Evolutionary conservation across 345 rosid species (phyloP).

Genomic region (Eucalyptus coolabah): DNA sequence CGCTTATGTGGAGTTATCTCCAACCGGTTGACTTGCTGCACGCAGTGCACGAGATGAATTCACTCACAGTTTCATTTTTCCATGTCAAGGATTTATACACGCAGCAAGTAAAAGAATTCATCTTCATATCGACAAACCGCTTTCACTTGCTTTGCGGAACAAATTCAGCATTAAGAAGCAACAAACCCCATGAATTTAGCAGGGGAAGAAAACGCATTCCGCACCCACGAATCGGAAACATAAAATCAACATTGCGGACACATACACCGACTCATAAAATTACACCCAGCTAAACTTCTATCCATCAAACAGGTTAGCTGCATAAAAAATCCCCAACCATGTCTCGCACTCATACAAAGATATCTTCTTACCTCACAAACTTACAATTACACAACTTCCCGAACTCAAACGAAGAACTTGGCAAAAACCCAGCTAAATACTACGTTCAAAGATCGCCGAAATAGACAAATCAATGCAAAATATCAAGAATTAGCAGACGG

Average conservation of each 20-base stretch:
- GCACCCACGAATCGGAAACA: neutral
- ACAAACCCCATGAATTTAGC: neutral
- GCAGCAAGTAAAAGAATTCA: neutral
- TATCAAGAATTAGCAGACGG: neutral
- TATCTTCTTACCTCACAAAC: neutral
- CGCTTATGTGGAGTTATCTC: conserved; percentile 91
- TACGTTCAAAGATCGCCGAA: neutral
- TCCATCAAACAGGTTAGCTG: neutral
- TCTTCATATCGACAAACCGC: neutral
- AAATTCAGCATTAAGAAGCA: neutral
- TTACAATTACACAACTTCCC: neutral
- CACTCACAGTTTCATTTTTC: neutral
- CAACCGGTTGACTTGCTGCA: conserved; percentile 85
- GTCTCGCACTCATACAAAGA: neutral
- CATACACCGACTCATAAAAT: neutral
- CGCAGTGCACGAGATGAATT: neutral
- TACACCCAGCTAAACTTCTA: neutral
- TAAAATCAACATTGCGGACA: neutral
- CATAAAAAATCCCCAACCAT: neutral
- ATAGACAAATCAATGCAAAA: neutral
- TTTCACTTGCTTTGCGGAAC: neutral
- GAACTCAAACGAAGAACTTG: neutral
- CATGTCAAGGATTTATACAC: neutral
- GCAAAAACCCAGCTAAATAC: neutral
- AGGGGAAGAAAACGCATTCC: neutral